phyloP scores from a whole-genome alignment of 2,329 filamentous ascomycete species.

The Fusarium albidum region DNA sequence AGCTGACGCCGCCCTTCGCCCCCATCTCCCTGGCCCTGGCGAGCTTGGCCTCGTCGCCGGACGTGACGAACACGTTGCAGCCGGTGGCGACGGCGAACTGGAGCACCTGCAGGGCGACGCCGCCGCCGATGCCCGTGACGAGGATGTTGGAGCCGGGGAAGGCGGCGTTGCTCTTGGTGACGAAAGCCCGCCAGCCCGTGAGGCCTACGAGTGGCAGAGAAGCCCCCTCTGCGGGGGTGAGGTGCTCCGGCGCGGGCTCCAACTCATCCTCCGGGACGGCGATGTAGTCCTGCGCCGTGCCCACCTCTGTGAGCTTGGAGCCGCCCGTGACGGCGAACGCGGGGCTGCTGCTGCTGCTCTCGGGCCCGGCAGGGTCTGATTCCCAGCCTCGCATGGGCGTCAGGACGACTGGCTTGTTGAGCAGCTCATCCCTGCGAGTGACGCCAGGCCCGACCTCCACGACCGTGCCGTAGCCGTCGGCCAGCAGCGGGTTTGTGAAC shows the following conservation, averaged over 20 bases:
- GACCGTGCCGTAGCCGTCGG: slow-evolving; percentile 84
- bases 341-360: slow-evolving; percentile 61
- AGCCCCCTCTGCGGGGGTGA: slow-evolving; percentile 78
- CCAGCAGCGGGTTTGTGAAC: slow-evolving; percentile 79
- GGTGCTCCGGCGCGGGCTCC: slow-evolving; percentile 77
- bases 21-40: slow-evolving; percentile 75
- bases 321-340: slow-evolving; percentile 76
- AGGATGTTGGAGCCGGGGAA: slow-evolving; percentile 76
- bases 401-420: slow-evolving; percentile 76
- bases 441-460: slow-evolving; percentile 65
- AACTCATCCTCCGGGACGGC: slow-evolving; percentile 75
- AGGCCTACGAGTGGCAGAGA: slow-evolving; percentile 85
- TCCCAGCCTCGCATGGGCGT: slow-evolving; percentile 84
- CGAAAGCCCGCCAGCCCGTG: slow-evolving; percentile 86
- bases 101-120: slow-evolving; percentile 84
- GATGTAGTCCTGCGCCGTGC: slow-evolving; percentile 79
- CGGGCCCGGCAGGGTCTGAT: slow-evolving; percentile 74
- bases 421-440: slow-evolving; percentile 49
- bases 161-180: slow-evolving; percentile 77
- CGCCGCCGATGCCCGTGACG: slow-evolving; percentile 91
- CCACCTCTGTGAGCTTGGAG: slow-evolving; percentile 66
- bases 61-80: slow-evolving; percentile 83
- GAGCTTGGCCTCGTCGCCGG: slow-evolving; percentile 78
- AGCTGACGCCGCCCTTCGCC: slow-evolving; percentile 82
- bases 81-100: slow-evolving; percentile 81